Percentiles rank a stretch among this genome's conserved stretches.
Conservation (phyloP, 768 basidiomycete species). For the Asterophora parasitica region DNA sequence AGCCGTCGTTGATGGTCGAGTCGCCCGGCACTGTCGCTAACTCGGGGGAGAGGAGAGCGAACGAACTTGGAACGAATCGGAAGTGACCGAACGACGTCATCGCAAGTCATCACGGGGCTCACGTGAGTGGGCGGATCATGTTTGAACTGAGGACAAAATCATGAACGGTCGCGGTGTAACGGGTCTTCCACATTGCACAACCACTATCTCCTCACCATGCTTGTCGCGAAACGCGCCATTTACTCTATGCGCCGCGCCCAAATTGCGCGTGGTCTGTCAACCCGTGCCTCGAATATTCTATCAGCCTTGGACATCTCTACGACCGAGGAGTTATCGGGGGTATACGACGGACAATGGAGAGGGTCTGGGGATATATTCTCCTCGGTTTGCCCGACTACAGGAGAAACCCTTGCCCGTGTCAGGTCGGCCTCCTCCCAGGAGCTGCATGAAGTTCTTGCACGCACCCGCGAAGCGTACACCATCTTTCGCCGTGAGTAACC, state of each 20-base stretch:
- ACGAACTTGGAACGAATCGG: too few relatives aligned
- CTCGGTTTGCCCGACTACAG: constrained; percentile 82
- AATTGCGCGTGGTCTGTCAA: constrained; percentile 51
- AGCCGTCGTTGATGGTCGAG: too few relatives aligned
- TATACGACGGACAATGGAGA: constrained; percentile 81
- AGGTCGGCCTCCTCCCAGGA: constrained; percentile 71
- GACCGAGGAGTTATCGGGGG: constrained; percentile 57
- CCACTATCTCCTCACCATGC: constrained; percentile 15
- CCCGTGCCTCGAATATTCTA: constrained; percentile 65
- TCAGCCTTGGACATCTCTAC: constrained; percentile 57
- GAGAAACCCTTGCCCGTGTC: constrained; percentile 76
- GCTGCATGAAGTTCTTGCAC: constrained; percentile 61
- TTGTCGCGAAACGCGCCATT: constrained; percentile 23
- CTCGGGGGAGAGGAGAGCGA: too few relatives aligned
- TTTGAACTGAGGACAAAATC: background rate
- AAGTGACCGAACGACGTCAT: too few relatives aligned
- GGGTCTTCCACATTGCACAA: constrained; percentile 2
- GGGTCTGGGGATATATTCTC: constrained; percentile 68
- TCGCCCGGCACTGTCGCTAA: too few relatives aligned
- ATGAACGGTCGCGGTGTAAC: background rate
- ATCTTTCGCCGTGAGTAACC: constrained; percentile 50
- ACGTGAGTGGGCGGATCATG: constrained; percentile 16
- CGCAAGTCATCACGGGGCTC: too few relatives aligned
- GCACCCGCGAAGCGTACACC: constrained; percentile 68
- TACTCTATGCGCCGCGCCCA: constrained; percentile 10